Evolutionary conservation across 352 stramenopile genomes (phyloP).

Genomic region (Pythium oligandrum): DNA sequence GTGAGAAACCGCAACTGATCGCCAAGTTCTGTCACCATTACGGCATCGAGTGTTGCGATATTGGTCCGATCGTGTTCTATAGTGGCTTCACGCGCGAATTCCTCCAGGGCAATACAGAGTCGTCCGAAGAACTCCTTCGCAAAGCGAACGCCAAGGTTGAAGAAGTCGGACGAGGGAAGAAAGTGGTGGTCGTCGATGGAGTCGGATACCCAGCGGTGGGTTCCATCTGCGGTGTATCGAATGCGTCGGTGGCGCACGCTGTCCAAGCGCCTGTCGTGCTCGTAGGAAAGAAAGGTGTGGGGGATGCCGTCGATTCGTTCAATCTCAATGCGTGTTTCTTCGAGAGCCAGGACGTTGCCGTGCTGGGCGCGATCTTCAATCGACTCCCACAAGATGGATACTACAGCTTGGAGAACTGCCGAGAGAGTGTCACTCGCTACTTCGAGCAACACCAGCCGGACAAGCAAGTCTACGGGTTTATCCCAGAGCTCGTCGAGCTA

Average conservation of each 20-base stretch:
- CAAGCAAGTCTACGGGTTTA: constrained; percentile 78
- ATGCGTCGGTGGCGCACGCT: constrained; percentile 57
- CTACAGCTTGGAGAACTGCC: constrained; percentile 93
- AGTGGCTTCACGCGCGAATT: constrained; percentile 96
- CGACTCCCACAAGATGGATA: constrained; percentile 88
- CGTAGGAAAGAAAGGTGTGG: constrained; percentile 94
- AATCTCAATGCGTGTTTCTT: constrained; percentile 98
- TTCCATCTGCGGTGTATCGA: constrained; percentile 79
- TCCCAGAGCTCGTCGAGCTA: constrained; percentile 57
- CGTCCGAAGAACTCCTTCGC: constrained; percentile 74
- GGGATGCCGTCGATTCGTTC: constrained; percentile 96
- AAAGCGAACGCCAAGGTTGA: constrained; percentile 86
- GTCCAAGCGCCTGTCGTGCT: constrained; percentile 87
- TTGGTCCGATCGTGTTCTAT: constrained; percentile 96
- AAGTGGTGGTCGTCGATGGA: constrained; percentile 94
- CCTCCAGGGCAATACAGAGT: constrained; percentile 88
- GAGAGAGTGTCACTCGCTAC: constrained; percentile 86
- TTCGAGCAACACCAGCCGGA: constrained; percentile 81
- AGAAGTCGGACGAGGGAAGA: constrained; percentile 81
- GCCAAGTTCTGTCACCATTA: constrained; percentile 89
- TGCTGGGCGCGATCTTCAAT: constrained; percentile 97
- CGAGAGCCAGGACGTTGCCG: constrained; percentile 78
- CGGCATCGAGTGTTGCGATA: constrained; percentile 83
- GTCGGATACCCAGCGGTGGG: constrained; percentile 94
- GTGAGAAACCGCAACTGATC: constrained; percentile 93